Percentiles rank a stretch among this genome's conserved stretches.
Evolutionary conservation across 1,284 basidiomycete species (phyloP).

Genomic region (Rhodotorula sp.): DNA sequence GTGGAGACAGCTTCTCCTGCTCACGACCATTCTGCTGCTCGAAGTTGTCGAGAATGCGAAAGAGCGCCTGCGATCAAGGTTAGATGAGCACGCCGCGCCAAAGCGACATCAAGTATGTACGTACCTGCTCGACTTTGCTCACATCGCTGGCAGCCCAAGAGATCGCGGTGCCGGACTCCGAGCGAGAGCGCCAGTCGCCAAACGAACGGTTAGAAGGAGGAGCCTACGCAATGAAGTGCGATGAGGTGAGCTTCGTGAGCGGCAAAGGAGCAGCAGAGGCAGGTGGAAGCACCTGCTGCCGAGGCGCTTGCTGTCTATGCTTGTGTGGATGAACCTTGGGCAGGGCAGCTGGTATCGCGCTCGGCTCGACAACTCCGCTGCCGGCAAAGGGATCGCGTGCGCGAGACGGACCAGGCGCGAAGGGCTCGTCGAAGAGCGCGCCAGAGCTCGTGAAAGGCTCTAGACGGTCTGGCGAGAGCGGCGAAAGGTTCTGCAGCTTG

Average conservation of each 20-base stretch:
- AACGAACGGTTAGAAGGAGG: background rate
- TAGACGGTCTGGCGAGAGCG: background rate
- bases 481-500: slow-evolving; percentile 9
- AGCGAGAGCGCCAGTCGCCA: background rate
- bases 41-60: slow-evolving; percentile 4
- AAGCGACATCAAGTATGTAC: background rate
- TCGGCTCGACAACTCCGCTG: slow-evolving; percentile 8
- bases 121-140: slow-evolving; percentile 8
- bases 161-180: too few species aligned
- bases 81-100: background rate
- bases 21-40: slow-evolving; percentile 10
- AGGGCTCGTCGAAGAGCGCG: background rate
- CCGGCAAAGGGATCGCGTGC: slow-evolving; percentile 12
- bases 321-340: background rate
- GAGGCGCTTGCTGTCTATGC: background rate
- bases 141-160: background rate
- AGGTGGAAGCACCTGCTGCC: background rate
- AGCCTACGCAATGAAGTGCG: too few species aligned
- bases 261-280: too few species aligned
- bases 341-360: too few species aligned
- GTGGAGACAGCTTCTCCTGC: background rate
- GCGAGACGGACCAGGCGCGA: background rate
- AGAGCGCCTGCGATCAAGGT: background rate
- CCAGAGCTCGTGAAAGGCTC: background rate
- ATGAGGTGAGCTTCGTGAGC: too few species aligned